Evolutionary conservation across 164 flowering plant species (phyloP).

Genomic region (Pachysandra terminalis): DNA sequence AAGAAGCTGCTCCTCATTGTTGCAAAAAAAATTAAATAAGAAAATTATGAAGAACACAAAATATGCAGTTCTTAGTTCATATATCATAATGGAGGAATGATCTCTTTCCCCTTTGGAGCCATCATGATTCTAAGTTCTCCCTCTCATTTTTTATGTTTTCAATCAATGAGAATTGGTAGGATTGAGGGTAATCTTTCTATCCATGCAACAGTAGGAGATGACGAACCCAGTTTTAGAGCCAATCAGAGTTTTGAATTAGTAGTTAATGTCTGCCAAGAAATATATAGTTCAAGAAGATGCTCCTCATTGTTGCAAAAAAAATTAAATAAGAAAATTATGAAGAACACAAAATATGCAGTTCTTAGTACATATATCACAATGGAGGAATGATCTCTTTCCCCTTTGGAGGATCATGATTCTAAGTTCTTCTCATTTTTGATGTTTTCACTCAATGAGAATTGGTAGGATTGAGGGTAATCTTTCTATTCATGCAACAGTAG

Average conservation of each 20-base stretch:
- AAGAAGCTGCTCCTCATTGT: neutral
- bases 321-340: neutral
- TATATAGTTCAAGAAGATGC: neutral
- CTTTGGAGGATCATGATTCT: no score
- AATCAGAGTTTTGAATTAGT: no score
- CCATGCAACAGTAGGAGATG: neutral
- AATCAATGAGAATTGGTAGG: neutral
- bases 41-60: neutral
- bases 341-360: no score
- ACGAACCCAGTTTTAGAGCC: neutral
- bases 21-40: neutral
- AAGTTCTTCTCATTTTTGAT: neutral
- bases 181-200: neutral
- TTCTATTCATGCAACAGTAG: neutral
- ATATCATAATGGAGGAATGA: neutral
- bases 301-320: neutral
- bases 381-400: neutral
- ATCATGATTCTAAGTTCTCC: no score
- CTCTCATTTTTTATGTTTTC: neutral
- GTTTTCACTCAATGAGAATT: neutral
- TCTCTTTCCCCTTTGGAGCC: no score
- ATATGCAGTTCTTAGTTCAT: neutral
- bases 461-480: neutral
- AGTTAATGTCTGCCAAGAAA: no score
- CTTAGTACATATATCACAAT: neutral